Evolutionary conservation across 345 rosid species (phyloP).

Genomic region (Microthlaspi erraticum): DNA sequence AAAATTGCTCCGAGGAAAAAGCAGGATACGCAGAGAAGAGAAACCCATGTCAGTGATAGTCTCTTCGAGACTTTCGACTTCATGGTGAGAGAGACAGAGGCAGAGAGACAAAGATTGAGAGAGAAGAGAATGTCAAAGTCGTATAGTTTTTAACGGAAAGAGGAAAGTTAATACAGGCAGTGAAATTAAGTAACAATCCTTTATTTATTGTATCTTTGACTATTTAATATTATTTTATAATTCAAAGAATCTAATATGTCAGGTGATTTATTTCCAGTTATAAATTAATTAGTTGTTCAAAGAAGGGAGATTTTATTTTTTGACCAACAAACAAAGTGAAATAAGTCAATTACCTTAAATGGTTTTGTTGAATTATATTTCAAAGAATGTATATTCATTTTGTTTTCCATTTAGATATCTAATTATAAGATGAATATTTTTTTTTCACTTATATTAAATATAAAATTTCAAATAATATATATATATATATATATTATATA

Average conservation of each 20-base stretch:
- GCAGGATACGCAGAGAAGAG: conserved; percentile 66
- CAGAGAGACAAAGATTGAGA: conserved; percentile 1
- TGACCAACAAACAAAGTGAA: conserved; percentile 18
- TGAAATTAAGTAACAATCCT: conserved; percentile 29
- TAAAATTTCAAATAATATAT: no score
- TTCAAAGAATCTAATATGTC: conserved; percentile 21
- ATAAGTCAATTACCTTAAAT: conserved; percentile 2
- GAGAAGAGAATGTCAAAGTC: conserved; percentile 23
- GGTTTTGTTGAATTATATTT: not conserved
- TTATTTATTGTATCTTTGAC: conserved; percentile 39
- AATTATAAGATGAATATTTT: no score
- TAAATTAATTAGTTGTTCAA: not conserved
- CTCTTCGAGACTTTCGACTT: conserved; percentile 58
- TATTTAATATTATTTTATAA: not conserved
- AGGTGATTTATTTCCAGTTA: conserved; percentile 32
- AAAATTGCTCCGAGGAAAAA: conserved; percentile 78
- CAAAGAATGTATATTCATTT: no score
- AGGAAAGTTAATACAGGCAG: conserved; percentile 10
- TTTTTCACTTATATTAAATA: no score
- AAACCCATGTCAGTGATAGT: conserved; percentile 70
- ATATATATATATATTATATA: no score
- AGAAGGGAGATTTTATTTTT: not conserved
- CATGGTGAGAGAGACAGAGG: conserved; percentile 47
- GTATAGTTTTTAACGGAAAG: conserved; percentile 16
- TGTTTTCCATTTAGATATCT: no score